Percentiles rank a stretch among this genome's conserved stretches.
Evolutionary conservation across 1,284 basidiomycete species (phyloP).

Genomic region (Lignosus rhinocerotis): DNA sequence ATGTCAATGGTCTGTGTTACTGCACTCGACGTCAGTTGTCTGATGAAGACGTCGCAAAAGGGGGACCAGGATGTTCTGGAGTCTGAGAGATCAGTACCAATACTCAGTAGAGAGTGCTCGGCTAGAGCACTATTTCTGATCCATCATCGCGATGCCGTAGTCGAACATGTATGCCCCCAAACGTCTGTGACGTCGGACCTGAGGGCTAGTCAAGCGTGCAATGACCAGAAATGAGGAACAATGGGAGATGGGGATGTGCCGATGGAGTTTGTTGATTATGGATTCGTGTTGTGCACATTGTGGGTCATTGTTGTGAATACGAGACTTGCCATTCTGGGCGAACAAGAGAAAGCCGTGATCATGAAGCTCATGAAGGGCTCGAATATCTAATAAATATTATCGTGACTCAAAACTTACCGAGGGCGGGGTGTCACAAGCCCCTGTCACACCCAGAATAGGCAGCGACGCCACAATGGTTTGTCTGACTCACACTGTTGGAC

Average conservation of each 20-base stretch:
- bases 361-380: not conserved
- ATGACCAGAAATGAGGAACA: constrained; percentile 6
- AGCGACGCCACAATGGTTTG: not conserved
- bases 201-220: no score
- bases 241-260: constrained; percentile 13
- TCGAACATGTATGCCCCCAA: not conserved
- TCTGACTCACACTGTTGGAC: not conserved
- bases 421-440: not conserved
- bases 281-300: constrained; percentile 12
- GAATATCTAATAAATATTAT: not conserved
- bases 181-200: not conserved
- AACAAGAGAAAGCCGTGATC: constrained; percentile 2
- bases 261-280: constrained; percentile 7
- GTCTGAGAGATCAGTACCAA: constrained; percentile 9
- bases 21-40: constrained; percentile 13
- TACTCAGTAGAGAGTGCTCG: constrained; percentile 2
- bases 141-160: not conserved
- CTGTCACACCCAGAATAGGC: not conserved
- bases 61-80: not conserved
- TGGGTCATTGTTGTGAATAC: constrained; percentile 4
- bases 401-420: no score
- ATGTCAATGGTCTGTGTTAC: not conserved
- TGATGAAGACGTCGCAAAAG: constrained; percentile 2
- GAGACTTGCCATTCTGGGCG: constrained; percentile 14
- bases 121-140: constrained; percentile 1